Percentiles rank a stretch among this genome's conserved stretches.
phyloP scores from a whole-genome alignment of 2,329 filamentous ascomycete genomes.

The Alternaria sp. region DNA sequence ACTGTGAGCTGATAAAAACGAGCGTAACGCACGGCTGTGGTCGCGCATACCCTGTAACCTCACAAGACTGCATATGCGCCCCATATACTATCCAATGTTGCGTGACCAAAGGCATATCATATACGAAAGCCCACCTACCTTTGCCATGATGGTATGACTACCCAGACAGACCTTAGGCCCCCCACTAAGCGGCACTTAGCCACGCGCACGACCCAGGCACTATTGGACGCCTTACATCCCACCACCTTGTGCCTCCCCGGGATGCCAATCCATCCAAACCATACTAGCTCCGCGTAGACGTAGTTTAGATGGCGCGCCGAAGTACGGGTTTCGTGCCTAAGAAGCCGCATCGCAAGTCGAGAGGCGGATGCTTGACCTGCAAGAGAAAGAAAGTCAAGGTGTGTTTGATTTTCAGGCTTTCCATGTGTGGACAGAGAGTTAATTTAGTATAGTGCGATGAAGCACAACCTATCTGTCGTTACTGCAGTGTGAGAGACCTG shows the following conservation, averaged over 20 bases:
- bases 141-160: slow-evolving; percentile 8
- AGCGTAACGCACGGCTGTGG: neutral
- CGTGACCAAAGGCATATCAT: neutral
- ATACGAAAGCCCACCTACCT: neutral
- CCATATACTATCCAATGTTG: neutral
- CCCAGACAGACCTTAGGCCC: slow-evolving; percentile 2
- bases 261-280: neutral
- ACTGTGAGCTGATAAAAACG: neutral
- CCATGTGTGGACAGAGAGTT: neutral
- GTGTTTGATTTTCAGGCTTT: neutral
- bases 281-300: neutral
- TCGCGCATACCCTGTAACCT: neutral
- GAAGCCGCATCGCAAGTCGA: slow-evolving; percentile 43
- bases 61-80: neutral
- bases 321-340: slow-evolving; percentile 43
- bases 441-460: slow-evolving; percentile 41
- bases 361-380: slow-evolving; percentile 42
- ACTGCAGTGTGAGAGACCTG: slow-evolving; percentile 36
- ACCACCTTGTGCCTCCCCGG: neutral
- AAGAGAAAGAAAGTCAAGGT: slow-evolving; percentile 49
- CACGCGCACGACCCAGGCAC: neutral
- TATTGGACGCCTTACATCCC: slow-evolving; percentile 6
- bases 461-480: slow-evolving; percentile 34
- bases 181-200: neutral
- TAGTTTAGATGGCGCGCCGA: slow-evolving; percentile 31